A percentile compares a stretch with the other conserved stretches of the same genome.
Conservation (phyloP, 2,329 filamentous ascomycete species). For the Fusarium nanum region DNA sequence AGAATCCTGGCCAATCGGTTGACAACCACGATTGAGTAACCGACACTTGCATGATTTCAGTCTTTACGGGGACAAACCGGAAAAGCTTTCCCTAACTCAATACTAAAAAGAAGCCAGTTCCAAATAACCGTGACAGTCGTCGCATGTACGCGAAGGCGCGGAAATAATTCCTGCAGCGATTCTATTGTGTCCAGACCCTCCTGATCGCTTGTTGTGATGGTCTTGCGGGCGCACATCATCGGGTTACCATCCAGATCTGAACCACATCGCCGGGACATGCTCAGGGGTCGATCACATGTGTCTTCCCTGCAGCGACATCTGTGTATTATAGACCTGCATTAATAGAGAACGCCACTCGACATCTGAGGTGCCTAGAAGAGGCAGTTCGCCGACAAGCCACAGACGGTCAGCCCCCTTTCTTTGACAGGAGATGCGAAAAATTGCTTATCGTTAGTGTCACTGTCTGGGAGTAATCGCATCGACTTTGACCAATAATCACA, state of each 20-base stretch:
- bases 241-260: slow-evolving; percentile 22
- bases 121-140: neutral
- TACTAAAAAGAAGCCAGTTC: neutral
- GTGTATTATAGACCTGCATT: neutral
- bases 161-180: neutral
- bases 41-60: neutral
- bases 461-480: neutral
- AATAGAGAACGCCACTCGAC: neutral
- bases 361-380: neutral
- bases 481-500: neutral
- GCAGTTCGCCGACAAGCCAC: neutral
- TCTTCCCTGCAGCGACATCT: neutral
- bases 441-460: neutral
- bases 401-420: neutral
- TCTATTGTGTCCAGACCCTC: neutral
- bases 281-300: slow-evolving; percentile 1
- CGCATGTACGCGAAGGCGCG: neutral
- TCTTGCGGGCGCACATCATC: neutral
- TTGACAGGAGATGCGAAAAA: neutral
- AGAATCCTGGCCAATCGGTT: neutral
- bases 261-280: slow-evolving; percentile 14
- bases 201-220: neutral
- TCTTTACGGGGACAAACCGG: neutral
- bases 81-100: neutral
- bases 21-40: neutral